Percentiles rank a stretch among this genome's conserved stretches.
phyloP scores from a whole-genome alignment of 2,329 filamentous ascomycete species.

The Pestalotiopsis sp. region DNA sequence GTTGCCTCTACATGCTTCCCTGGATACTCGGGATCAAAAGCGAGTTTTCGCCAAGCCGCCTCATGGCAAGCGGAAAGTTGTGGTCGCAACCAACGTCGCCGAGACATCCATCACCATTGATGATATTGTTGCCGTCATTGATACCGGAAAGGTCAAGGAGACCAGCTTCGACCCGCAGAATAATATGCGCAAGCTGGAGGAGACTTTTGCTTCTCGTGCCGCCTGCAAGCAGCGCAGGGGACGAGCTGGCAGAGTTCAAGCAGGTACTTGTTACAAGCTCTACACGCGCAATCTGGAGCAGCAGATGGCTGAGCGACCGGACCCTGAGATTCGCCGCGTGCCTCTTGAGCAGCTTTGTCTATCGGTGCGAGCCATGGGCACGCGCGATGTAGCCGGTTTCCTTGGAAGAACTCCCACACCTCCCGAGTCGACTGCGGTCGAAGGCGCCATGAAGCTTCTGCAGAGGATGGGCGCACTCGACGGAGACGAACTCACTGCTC shows the following conservation, averaged over 20 bases:
- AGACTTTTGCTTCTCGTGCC: conserved; percentile 92
- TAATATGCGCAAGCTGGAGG: conserved; percentile 92
- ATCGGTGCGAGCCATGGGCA: conserved; percentile 93
- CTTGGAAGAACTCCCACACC: conserved; percentile 86
- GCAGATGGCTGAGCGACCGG: conserved; percentile 85
- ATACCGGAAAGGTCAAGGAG: conserved; percentile 94
- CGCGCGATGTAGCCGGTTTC: conserved; percentile 79
- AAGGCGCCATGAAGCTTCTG: conserved; percentile 79
- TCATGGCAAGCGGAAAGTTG: conserved; percentile 82
- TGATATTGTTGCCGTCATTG: conserved; percentile 94
- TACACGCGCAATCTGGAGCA: conserved; percentile 85
- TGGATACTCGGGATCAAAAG: conserved; percentile 86
- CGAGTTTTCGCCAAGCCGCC: conserved; percentile 81
- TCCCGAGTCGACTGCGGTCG: conserved; percentile 81
- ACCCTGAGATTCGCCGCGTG: conserved; percentile 91
- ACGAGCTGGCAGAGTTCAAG: conserved; percentile 88
- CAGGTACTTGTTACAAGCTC: conserved; percentile 92
- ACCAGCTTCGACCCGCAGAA: conserved; percentile 90
- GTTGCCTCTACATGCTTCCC: conserved; percentile 87
- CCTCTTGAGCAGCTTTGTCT: conserved; percentile 93
- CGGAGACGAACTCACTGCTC: conserved; percentile 82
- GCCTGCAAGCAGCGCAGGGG: conserved; percentile 94
- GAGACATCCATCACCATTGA: conserved; percentile 99
- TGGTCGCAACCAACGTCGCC: conserved; percentile 94
- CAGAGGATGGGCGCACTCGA: conserved; percentile 87